phyloP scores from a whole-genome alignment of 805 yeast genomes.

The Cyberlindnera petersonii region DNA sequence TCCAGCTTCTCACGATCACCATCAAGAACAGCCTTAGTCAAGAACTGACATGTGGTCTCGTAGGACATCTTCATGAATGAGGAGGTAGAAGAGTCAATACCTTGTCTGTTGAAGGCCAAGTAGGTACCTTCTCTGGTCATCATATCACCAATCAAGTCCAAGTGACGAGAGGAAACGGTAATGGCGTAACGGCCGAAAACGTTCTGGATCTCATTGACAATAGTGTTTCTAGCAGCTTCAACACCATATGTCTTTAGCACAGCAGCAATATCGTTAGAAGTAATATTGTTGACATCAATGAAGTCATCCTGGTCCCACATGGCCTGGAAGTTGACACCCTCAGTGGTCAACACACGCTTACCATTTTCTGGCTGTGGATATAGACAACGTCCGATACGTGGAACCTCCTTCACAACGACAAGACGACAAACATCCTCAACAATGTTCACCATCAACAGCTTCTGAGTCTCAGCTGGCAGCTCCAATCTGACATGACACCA shows the following conservation, averaged over 20 bases:
- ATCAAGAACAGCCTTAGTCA: constrained; percentile 93
- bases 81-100: constrained; percentile 92
- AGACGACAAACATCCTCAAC: constrained; percentile 87
- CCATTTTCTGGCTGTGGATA: constrained; percentile 72
- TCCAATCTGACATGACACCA: constrained; percentile 93
- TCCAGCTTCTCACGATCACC: constrained; percentile 85
- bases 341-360: constrained; percentile 80
- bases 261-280: constrained; percentile 89
- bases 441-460: constrained; percentile 94
- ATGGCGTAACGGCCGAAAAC: constrained; percentile 97
- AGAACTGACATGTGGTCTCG: constrained; percentile 96
- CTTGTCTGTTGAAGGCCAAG: constrained; percentile 96
- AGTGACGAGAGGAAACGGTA: constrained; percentile 86
- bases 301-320: constrained; percentile 98
- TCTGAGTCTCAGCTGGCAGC: constrained; percentile 80
- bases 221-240: constrained; percentile 97
- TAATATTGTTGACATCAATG: constrained; percentile 82
- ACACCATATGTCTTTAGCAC: constrained; percentile 93
- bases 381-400: constrained; percentile 88
- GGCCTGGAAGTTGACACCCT: constrained; percentile 95
- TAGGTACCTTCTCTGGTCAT: constrained; percentile 99
- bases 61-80: constrained; percentile 98
- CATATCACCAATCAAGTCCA: constrained; percentile 96
- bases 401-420: constrained; percentile 90
- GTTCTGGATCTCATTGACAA: constrained; percentile 91